A percentile compares a stretch with the other conserved stretches of the same genome.
phyloP scores from a whole-genome alignment of 2,329 filamentous ascomycete genomes.

The Pseudocercospora macadamiae region DNA sequence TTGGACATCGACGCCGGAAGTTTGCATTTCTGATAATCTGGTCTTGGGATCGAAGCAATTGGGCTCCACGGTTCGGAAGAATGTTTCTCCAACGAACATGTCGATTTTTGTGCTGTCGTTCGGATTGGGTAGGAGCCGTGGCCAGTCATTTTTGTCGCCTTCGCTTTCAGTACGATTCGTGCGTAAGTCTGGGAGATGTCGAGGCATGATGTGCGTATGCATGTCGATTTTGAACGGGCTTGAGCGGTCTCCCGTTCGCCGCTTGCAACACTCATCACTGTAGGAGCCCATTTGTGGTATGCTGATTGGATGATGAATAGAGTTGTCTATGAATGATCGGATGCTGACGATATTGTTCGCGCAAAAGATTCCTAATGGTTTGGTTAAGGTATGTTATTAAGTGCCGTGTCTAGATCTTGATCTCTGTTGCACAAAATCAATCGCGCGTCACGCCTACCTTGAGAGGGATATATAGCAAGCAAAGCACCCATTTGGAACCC shows the following conservation, averaged over 20 bases:
- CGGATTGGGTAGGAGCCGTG: conserved; percentile 8
- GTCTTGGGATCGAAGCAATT: conserved; percentile 20
- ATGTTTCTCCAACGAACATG: conserved; percentile 19
- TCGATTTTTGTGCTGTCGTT: conserved; percentile 13
- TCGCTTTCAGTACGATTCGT: not conserved
- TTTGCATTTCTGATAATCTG: conserved; percentile 15
- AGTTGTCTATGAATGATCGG: not conserved
- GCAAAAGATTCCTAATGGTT: too few species aligned
- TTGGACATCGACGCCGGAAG: conserved; percentile 12
- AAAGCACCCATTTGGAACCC: too few species aligned
- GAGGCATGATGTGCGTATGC: conserved; percentile 21
- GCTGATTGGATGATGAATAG: not conserved
- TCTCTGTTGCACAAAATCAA: too few species aligned
- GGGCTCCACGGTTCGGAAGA: conserved; percentile 18
- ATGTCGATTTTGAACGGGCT: conserved; percentile 14
- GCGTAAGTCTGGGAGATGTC: conserved; percentile 10
- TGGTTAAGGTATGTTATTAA: too few species aligned
- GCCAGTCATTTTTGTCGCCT: conserved; percentile 16
- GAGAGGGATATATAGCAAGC: too few species aligned
- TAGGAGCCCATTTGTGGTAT: not conserved
- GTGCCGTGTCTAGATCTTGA: too few species aligned
- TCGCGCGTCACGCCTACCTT: too few species aligned
- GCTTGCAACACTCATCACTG: conserved; percentile 2
- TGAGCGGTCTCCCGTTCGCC: not conserved
- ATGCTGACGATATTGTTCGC: not conserved